Conservation (phyloP, 2,329 filamentous ascomycete genomes). For the Dactylellina cionopaga region DNA sequence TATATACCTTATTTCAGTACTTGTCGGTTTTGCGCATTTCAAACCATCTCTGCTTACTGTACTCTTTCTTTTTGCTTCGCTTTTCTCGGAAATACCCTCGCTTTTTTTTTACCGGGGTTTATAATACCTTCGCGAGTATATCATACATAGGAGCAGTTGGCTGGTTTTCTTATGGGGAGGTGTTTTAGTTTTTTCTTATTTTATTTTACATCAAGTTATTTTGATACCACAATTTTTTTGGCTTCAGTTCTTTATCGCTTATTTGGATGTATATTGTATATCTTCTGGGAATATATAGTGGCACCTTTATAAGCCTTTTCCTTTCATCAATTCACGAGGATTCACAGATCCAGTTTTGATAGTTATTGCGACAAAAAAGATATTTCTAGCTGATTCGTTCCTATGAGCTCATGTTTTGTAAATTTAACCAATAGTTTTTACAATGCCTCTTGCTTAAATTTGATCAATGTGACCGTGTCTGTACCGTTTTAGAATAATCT, state of each 20-base stretch:
- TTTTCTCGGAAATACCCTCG: conserved; percentile 25
- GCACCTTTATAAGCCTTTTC: no score
- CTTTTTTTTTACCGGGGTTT: conserved; percentile 24
- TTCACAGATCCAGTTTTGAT: no score
- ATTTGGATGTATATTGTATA: neutral
- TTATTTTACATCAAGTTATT: neutral
- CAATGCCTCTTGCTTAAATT: no score
- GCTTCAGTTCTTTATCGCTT: neutral
- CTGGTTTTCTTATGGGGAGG: conserved; percentile 8
- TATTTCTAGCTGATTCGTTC: no score
- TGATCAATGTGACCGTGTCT: no score
- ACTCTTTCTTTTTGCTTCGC: neutral
- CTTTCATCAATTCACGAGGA: no score
- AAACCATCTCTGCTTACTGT: neutral
- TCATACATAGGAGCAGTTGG: conserved; percentile 42
- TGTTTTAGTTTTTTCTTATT: conserved; percentile 8
- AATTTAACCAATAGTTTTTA: no score
- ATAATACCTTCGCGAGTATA: conserved; percentile 19
- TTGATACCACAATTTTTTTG: conserved; percentile 36
- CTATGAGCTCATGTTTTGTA: no score
- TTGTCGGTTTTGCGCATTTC: neutral
- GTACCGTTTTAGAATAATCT: no score
- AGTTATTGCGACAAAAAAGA: no score
- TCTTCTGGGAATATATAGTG: no score
- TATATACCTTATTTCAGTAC: conserved; percentile 25